These are phyloP conservation scores for Scheffersomyces segobiensis DNA, from an alignment of 1,139 yeast species.

Conservation along the genomic window DNA sequence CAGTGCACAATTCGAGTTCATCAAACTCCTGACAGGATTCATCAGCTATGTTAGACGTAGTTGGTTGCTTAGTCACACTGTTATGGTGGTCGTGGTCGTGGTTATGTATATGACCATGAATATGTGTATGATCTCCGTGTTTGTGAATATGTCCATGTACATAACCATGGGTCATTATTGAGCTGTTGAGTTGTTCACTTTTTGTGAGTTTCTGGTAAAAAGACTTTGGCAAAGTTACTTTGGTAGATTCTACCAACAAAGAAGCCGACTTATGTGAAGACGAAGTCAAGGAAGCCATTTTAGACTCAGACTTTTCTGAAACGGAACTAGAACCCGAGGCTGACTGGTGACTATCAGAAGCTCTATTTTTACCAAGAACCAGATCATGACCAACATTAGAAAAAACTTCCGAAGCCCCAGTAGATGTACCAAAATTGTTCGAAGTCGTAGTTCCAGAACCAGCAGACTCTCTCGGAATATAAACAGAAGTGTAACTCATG, in stretches of 20 bases:
- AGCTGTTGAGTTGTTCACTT: background rate
- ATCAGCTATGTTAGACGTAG: conserved; percentile 1
- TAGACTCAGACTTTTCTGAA: background rate
- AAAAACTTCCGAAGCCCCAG: background rate
- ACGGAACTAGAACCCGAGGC: background rate
- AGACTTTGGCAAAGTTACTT: background rate
- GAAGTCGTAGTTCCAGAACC: background rate
- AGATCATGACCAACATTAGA: background rate
- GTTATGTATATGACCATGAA: conserved; percentile 69
- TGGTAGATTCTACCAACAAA: background rate
- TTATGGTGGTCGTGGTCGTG: conserved; percentile 35
- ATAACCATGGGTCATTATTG: conserved; percentile 45
- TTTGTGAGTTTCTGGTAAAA: background rate
- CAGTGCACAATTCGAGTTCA: conserved; percentile 37
- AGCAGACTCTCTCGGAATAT: background rate
- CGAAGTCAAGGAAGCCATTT: no score
- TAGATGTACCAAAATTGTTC: background rate
- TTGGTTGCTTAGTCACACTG: conserved; percentile 2
- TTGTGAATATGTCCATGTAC: conserved; percentile 72
- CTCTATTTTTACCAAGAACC: background rate
- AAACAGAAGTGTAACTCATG: background rate
- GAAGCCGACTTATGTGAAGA: background rate
- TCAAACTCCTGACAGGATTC: conserved; percentile 31
- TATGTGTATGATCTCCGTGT: conserved; percentile 62
- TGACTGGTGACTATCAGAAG: background rate